Evolutionary conservation across 352 stramenopile genomes (phyloP).

Genomic region (Pythium aphanidermatum): DNA sequence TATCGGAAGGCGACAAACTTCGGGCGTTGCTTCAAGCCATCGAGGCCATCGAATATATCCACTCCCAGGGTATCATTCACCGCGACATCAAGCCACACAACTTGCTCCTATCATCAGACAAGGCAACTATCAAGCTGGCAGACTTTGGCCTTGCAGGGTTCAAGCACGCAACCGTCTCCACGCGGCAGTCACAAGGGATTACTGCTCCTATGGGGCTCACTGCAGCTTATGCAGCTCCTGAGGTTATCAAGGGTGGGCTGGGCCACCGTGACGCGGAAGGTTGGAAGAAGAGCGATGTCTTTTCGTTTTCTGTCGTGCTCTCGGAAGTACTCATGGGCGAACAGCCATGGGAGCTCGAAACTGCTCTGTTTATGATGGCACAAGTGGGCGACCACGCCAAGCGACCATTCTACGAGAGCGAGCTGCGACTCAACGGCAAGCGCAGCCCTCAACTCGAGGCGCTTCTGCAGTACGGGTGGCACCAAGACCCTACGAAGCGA

Average conservation of each 20-base stretch:
- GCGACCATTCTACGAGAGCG: not conserved
- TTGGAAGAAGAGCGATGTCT: constrained; percentile 13
- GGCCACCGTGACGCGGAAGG: not conserved
- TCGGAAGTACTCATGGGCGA: not conserved
- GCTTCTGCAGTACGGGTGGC: constrained; percentile 4
- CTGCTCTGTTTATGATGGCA: constrained; percentile 3
- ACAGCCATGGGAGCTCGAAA: constrained; percentile 9
- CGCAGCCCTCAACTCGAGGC: not conserved
- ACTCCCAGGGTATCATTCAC: constrained; percentile 51
- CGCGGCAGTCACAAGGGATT: not conserved
- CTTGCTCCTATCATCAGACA: constrained; percentile 24
- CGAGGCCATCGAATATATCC: constrained; percentile 40
- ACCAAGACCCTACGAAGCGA: constrained; percentile 1
- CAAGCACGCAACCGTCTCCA: constrained; percentile 5
- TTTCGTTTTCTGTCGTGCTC: constrained; percentile 5
- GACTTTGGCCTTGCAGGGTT: constrained; percentile 9
- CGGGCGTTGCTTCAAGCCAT: constrained; percentile 21
- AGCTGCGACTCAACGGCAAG: not conserved
- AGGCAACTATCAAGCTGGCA: constrained; percentile 4
- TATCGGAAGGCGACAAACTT: not conserved
- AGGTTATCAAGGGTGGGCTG: constrained; percentile 1
- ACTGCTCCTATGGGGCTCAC: constrained; percentile 1
- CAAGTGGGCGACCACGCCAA: not conserved
- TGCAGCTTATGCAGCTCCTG: constrained; percentile 1
- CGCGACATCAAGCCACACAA: constrained; percentile 77